Conservation (phyloP, 2,329 filamentous ascomycete species). For the Paecilomyces variotii region DNA sequence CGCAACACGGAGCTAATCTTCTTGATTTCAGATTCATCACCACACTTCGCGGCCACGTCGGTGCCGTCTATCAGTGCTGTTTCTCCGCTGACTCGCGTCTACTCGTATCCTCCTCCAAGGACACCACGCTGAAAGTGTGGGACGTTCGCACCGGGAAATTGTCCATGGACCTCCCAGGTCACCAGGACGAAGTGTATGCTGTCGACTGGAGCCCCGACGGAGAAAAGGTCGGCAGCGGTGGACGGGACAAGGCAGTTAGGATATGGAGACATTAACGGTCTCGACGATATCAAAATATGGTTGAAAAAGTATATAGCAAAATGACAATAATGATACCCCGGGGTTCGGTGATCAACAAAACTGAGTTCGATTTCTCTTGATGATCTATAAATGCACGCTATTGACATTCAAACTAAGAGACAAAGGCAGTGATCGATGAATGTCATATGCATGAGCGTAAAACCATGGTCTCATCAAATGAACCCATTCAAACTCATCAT, state of each 20-base stretch:
- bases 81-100: constrained; percentile 91
- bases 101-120: constrained; percentile 79
- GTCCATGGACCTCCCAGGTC: constrained; percentile 73
- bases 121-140: constrained; percentile 93
- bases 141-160: constrained; percentile 80
- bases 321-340: not conserved
- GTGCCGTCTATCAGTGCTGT: constrained; percentile 82
- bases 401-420: not conserved
- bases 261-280: constrained; percentile 52
- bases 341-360: not conserved
- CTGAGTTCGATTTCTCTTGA: not conserved
- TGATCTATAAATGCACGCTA: not conserved
- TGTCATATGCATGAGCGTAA: not conserved
- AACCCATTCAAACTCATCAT: not conserved
- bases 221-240: constrained; percentile 78
- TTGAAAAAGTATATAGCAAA: not conserved
- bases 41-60: constrained; percentile 82
- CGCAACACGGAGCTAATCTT: not conserved
- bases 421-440: not conserved
- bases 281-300: not conserved
- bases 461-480: not conserved
- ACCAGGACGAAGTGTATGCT: constrained; percentile 87
- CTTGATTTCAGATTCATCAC: constrained; percentile 60
- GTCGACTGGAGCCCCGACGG: constrained; percentile 94
- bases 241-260: constrained; percentile 73